phyloP scores from a whole-genome alignment of 441 rosid species.

The Corymbia calophylla region DNA sequence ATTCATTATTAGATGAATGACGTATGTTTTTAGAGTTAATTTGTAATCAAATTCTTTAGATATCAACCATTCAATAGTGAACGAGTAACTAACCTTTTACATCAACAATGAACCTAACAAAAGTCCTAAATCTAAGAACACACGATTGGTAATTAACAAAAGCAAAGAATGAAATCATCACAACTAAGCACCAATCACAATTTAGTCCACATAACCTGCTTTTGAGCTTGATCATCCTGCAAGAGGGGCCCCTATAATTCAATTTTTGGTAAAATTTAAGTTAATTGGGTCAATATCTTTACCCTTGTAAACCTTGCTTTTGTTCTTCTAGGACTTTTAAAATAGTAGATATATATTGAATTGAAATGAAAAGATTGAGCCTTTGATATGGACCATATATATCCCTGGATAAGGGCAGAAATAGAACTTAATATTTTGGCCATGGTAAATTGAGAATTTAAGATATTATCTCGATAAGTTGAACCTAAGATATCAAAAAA shows the following conservation, averaged over 20 bases:
- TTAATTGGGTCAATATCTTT: neutral
- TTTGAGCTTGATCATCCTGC: neutral
- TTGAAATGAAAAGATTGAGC: neutral
- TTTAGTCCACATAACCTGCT: neutral
- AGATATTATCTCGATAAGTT: neutral
- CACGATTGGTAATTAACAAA: neutral
- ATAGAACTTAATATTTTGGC: neutral
- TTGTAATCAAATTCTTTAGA: neutral
- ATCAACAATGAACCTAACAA: neutral
- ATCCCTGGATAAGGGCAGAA: neutral
- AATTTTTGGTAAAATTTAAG: neutral
- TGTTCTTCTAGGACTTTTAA: neutral
- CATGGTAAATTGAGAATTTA: neutral
- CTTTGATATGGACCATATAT: neutral
- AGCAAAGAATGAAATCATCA: neutral
- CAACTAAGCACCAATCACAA: neutral
- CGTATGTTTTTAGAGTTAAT: neutral
- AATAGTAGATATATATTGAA: neutral
- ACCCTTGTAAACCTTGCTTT: neutral
- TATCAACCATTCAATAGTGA: neutral
- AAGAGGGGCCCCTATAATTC: neutral
- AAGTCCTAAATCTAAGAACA: neutral
- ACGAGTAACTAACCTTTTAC: neutral
- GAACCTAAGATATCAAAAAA: neutral
- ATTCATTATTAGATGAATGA: neutral